Percentiles rank a stretch among this genome's conserved stretches.
These are phyloP conservation scores for Hirschfeldia incana DNA, from an alignment of 345 rosid genomes.

Conservation along the genomic window DNA sequence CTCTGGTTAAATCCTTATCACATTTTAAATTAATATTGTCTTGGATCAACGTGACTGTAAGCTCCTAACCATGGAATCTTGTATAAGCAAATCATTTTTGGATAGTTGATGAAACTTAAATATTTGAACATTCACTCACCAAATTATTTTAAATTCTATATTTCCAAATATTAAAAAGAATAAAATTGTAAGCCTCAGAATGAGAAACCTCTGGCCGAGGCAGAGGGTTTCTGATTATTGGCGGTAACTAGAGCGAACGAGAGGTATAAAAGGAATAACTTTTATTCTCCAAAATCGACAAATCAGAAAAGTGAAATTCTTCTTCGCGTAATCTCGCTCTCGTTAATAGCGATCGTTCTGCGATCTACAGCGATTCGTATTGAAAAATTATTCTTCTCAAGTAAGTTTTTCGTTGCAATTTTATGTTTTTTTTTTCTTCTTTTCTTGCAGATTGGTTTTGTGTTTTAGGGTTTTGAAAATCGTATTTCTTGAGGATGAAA, in stretches of 20 bases:
- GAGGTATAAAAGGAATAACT: neutral
- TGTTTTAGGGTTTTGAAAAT: slow-evolving; percentile 16
- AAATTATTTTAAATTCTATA: neutral
- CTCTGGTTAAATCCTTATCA: neutral
- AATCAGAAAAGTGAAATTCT: slow-evolving; percentile 13
- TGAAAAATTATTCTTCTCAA: neutral
- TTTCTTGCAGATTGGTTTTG: neutral
- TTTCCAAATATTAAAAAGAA: neutral
- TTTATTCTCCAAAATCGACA: slow-evolving; percentile 8
- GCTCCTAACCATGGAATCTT: slow-evolving; percentile 9
- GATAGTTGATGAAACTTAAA: neutral
- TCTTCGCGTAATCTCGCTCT: slow-evolving; percentile 18
- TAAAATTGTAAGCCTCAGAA: neutral
- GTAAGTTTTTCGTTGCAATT: neutral
- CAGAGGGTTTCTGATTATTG: slow-evolving; percentile 29
- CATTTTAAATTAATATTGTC: neutral
- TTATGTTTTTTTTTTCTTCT: neutral
- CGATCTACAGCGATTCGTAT: slow-evolving; percentile 10
- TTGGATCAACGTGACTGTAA: slow-evolving; percentile 5
- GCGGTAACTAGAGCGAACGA: slow-evolving; percentile 33
- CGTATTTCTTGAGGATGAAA: neutral
- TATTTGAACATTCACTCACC: neutral
- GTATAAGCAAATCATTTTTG: neutral
- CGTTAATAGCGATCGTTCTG: slow-evolving; percentile 16
- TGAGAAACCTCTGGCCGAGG: neutral